Evolutionary conservation across 108 stramenopile species (phyloP).

Genomic region (Craspedostauros australis): DNA sequence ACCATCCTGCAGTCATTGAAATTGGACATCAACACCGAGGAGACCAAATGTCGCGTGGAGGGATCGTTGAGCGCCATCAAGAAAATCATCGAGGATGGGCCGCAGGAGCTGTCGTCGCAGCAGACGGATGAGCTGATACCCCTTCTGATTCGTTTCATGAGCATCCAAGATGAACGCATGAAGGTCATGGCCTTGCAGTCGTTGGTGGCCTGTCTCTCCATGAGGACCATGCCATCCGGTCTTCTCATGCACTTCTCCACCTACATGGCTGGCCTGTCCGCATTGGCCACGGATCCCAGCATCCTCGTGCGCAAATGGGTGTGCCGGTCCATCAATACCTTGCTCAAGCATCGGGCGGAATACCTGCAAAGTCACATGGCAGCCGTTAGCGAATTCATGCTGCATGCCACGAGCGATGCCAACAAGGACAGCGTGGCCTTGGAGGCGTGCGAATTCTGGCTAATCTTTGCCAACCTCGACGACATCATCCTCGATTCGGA

Average conservation of each 20-base stretch:
- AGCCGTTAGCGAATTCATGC: conserved; percentile 77
- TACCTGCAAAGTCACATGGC: conserved; percentile 65
- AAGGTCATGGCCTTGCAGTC: conserved; percentile 43
- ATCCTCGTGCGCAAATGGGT: conserved; percentile 68
- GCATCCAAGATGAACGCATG: conserved; percentile 13
- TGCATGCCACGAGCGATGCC: conserved; percentile 42
- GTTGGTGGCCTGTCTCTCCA: conserved; percentile 42
- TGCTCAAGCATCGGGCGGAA: conserved; percentile 57
- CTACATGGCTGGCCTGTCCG: conserved; percentile 61
- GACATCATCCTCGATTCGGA: conserved; percentile 46
- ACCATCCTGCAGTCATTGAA: conserved; percentile 22
- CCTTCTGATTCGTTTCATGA: conserved; percentile 41
- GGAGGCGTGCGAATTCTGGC: conserved; percentile 91
- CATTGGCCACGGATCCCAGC: conserved; percentile 56
- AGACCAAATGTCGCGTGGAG: conserved; percentile 3
- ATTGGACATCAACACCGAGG: conserved; percentile 12
- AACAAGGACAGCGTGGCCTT: conserved; percentile 41
- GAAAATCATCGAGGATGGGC: conserved; percentile 83
- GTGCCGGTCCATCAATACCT: conserved; percentile 78
- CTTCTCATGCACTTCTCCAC: conserved; percentile 74
- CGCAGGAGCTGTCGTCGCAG: conserved; percentile 33
- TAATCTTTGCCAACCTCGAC: conserved; percentile 70
- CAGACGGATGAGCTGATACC: conserved; percentile 59
- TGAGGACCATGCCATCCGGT: conserved; percentile 48
- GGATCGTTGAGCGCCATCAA: conserved; percentile 57